Conservation (phyloP, 208 protist genomes). For the Trypanosoma brucei region DNA sequence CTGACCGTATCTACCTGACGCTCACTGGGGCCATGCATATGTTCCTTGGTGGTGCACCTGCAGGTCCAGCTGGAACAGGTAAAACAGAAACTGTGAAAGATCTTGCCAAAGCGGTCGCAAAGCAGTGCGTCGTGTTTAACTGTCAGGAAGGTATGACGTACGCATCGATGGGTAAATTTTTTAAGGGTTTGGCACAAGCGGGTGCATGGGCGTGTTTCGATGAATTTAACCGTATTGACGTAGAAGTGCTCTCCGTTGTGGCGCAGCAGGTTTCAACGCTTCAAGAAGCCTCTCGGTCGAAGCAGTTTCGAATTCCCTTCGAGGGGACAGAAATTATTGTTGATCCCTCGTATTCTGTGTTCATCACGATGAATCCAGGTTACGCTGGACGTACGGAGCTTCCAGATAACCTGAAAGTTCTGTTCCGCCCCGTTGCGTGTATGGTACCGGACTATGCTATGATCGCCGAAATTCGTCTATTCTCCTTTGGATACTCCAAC, state of each 20-base stretch:
- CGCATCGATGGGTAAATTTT: slow-evolving; percentile 97
- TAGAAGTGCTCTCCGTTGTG: slow-evolving; percentile 96
- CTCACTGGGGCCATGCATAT: slow-evolving; percentile 95
- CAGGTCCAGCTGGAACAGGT: slow-evolving; percentile 90
- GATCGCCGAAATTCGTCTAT: slow-evolving; percentile 97
- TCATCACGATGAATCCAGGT: slow-evolving; percentile 99
- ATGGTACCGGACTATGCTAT: slow-evolving; percentile 99
- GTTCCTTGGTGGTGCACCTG: slow-evolving; percentile 92
- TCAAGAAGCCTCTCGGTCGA: slow-evolving; percentile 78
- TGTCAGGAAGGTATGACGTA: slow-evolving; percentile 96
- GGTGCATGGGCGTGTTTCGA: slow-evolving; percentile 98
- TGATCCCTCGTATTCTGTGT: slow-evolving; percentile 92
- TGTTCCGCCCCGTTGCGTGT: slow-evolving; percentile 96
- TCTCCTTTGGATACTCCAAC: slow-evolving; percentile 97
- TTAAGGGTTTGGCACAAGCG: slow-evolving; percentile 93
- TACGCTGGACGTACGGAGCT: slow-evolving; percentile 98
- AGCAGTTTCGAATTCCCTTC: slow-evolving; percentile 91
- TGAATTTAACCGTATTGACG: slow-evolving; percentile 98
- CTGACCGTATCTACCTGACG: slow-evolving; percentile 96
- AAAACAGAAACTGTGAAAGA: slow-evolving; percentile 98
- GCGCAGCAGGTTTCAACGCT: slow-evolving; percentile 95
- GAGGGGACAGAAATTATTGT: slow-evolving; percentile 93
- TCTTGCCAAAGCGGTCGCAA: slow-evolving; percentile 95
- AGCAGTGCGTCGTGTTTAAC: slow-evolving; percentile 98
- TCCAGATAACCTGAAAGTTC: slow-evolving; percentile 96